Evolutionary conservation across 148 eudicot genomes (phyloP), one percentile per base, ranked within the genome.

Genomic region (Rhododendron molle): DNA sequence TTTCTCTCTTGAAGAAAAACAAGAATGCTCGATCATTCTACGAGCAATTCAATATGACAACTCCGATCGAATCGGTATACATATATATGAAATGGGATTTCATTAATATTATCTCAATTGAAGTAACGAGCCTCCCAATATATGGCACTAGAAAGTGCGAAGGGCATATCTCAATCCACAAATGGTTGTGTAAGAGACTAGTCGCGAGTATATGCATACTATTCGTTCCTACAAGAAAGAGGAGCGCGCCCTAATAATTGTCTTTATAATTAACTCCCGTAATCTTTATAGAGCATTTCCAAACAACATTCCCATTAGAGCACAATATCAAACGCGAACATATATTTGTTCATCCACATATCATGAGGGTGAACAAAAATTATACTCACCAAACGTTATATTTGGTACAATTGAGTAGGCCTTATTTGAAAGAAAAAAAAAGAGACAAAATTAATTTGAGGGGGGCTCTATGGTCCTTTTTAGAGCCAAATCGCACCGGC

Each of bases 401-500:
- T 6, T n/a, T 65, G 56, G 54, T 62, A 62, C 52, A 62, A 81
- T 82, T 82, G 52, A 62, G 54, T 32, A 65, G 65, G 14, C 65
- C 83, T 78, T 38, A 78, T 87, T 80, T 56, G 16, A 40, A 83
- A 83, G 16, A 0, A 8, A 56, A 50, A 50, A 52, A 15, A 15
- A 52, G 8, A 40, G 7, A 56, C 62, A 56, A 76, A 40, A 28
- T 16, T 46, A 40, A 28, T 16, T 46, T 36, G 72, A 56, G 80
- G 46, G 62, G 80, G 46, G 62, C 18, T 79, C 58, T 47, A 67
- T 9, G 21, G 40, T 12, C 7, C 74, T 11, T 67, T 67, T 78
- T 87, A 90, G 49, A 90, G 90, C 92, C 92, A 91, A 38, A 86
- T 5, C 40, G 92, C 92, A 49, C 92, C 92, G 4, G 92, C 92